Percentiles rank a stretch among this genome's conserved stretches.
Conservation (phyloP, 2,329 filamentous ascomycete genomes). For the Sphaceloma murrayae region DNA sequence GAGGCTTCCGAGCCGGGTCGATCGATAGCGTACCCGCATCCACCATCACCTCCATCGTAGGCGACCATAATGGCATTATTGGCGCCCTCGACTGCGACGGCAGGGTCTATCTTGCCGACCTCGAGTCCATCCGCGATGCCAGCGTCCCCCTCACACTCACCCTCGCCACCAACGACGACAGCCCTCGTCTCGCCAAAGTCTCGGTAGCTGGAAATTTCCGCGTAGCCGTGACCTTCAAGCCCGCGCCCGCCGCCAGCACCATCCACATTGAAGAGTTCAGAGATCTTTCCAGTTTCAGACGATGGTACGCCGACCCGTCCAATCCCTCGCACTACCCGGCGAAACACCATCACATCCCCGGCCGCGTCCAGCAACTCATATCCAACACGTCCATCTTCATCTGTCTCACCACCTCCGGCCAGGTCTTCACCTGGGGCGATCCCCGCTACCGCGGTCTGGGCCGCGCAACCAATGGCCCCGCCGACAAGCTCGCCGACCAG, state of each 20-base stretch:
- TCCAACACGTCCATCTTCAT: slow-evolving; percentile 34
- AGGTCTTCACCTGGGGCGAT: slow-evolving; percentile 46
- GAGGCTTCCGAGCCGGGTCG: slow-evolving; percentile 18
- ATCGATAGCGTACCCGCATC: slow-evolving; percentile 7
- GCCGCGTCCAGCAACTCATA: slow-evolving; percentile 25
- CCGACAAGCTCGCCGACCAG: slow-evolving; percentile 36
- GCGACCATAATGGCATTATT: slow-evolving; percentile 27
- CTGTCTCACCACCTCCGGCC: slow-evolving; percentile 29
- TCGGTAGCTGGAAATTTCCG: slow-evolving; percentile 25
- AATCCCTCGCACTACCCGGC: slow-evolving; percentile 21
- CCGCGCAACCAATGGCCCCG: slow-evolving; percentile 34
- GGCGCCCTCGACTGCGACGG: slow-evolving; percentile 24
- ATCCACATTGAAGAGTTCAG: slow-evolving; percentile 26
- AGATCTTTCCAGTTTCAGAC: slow-evolving; percentile 21
- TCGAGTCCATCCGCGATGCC: background rate
- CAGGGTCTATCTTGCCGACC: slow-evolving; percentile 20
- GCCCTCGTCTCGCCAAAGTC: slow-evolving; percentile 22
- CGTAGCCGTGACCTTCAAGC: slow-evolving; percentile 24
- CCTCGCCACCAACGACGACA: slow-evolving; percentile 17
- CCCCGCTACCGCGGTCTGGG: slow-evolving; percentile 51
- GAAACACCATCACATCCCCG: slow-evolving; percentile 25
- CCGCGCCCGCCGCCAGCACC: slow-evolving; percentile 22
- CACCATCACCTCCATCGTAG: slow-evolving; percentile 20
- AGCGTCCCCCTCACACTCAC: background rate
- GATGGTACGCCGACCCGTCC: slow-evolving; percentile 25